These are phyloP conservation scores for Berkeleyomyces rouxiae DNA, from an alignment of 2,329 filamentous ascomycete genomes.

Conservation along the genomic window DNA sequence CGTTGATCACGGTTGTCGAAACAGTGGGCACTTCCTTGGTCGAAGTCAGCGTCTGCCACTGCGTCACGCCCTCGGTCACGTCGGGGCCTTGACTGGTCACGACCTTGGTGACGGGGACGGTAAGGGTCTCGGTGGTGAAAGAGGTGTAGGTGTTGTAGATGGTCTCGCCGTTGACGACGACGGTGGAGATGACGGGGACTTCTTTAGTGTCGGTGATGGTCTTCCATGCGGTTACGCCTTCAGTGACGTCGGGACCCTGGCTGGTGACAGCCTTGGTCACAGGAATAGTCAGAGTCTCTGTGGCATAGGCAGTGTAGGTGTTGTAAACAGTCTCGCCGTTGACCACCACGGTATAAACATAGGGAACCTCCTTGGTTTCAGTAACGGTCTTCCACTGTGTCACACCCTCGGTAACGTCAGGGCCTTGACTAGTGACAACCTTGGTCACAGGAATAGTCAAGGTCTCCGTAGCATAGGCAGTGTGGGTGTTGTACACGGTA, in stretches of 20 bases:
- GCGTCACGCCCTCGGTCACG: not conserved
- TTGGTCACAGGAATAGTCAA: constrained; percentile 1
- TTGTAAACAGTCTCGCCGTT: not conserved
- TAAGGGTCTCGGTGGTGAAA: not conserved
- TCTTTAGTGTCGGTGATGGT: constrained; percentile 2
- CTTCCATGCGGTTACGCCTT: not conserved
- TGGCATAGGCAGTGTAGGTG: constrained; percentile 1
- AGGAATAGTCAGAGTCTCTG: not conserved
- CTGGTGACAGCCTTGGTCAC: constrained; percentile 3
- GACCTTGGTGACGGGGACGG: not conserved
- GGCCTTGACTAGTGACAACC: constrained; percentile 4
- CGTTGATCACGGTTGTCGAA: constrained; percentile 4
- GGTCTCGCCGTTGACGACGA: not conserved
- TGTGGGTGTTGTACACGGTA: constrained; percentile 1
- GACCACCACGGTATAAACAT: not conserved
- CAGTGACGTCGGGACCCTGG: constrained; percentile 5
- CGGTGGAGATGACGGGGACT: not conserved
- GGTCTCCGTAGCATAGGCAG: not conserved
- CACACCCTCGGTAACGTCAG: not conserved
- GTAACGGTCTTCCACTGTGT: not conserved
- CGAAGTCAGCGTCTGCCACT: constrained; percentile 2
- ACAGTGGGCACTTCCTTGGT: constrained; percentile 3
- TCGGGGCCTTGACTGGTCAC: constrained; percentile 7
- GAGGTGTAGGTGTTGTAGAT: not conserved
- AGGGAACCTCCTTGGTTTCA: not conserved